Conservation (phyloP, 169 alveolate genomes). For the Plasmodium fragile region DNA sequence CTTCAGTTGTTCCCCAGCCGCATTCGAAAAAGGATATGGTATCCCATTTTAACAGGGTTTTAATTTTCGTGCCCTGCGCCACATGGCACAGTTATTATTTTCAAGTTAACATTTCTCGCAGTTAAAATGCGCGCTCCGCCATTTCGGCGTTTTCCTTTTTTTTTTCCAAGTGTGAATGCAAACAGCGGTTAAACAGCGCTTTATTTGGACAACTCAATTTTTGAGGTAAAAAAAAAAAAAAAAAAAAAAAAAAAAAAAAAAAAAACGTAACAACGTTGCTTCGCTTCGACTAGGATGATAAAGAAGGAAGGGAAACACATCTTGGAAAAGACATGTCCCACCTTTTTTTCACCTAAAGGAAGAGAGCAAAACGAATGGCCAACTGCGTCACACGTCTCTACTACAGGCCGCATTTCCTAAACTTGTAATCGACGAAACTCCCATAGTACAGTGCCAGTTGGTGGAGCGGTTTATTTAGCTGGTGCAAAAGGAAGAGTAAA, state of each 20-base stretch:
- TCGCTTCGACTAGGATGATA: background rate
- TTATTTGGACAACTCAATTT: background rate
- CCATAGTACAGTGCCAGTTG: slow-evolving; percentile 35
- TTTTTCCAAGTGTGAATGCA: background rate
- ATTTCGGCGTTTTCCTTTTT: background rate
- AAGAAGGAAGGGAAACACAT: background rate
- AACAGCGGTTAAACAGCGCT: background rate
- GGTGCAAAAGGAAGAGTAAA: slow-evolving; percentile 27
- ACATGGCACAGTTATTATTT: background rate
- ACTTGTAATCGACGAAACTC: slow-evolving; percentile 34
- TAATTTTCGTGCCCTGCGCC: background rate
- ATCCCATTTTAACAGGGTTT: background rate
- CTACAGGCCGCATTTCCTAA: background rate
- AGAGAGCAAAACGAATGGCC: background rate
- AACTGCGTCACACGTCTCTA: background rate
- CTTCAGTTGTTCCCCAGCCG: background rate
- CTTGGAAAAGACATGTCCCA: background rate
- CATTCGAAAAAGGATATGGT: background rate
- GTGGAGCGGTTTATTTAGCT: slow-evolving; percentile 29
- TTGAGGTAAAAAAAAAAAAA: background rate
- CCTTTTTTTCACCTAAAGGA: background rate
- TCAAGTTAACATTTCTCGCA: background rate
- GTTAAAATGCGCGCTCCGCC: background rate
- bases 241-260: background rate
- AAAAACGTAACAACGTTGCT: background rate